These are phyloP conservation scores for Mantamonas sphyraenae DNA, from an alignment of 78 protist genomes.

Conservation along the genomic window DNA sequence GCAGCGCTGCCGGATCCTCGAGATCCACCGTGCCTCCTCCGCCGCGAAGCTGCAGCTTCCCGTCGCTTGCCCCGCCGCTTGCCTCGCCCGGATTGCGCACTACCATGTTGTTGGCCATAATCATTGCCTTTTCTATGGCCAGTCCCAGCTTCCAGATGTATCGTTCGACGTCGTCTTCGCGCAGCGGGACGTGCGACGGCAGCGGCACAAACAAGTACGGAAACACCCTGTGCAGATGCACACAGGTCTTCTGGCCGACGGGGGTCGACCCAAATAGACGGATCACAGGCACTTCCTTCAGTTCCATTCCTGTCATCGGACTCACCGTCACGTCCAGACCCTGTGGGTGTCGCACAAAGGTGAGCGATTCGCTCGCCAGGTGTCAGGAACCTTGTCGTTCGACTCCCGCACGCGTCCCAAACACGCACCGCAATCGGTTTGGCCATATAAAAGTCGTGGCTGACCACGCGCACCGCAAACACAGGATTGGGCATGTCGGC, in stretches of 20 bases:
- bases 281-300: constrained; percentile 77
- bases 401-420: neutral
- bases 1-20: neutral
- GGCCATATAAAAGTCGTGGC: neutral
- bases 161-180: neutral
- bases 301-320: neutral
- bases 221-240: constrained; percentile 67
- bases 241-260: constrained; percentile 62
- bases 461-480: neutral
- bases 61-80: neutral
- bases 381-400: neutral
- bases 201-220: constrained; percentile 62
- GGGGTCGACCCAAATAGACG: constrained; percentile 76
- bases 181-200: neutral
- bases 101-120: neutral
- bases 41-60: constrained; percentile 4
- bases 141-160: constrained; percentile 28
- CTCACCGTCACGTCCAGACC: neutral
- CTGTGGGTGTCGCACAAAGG: neutral
- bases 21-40: neutral
- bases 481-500: too few species aligned
- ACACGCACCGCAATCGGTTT: neutral
- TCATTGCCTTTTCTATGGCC: constrained; percentile 42
- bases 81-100: constrained; percentile 5
- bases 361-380: neutral